Conservation (phyloP, 108 stramenopile genomes). For the Cyclotella sp. region DNA sequence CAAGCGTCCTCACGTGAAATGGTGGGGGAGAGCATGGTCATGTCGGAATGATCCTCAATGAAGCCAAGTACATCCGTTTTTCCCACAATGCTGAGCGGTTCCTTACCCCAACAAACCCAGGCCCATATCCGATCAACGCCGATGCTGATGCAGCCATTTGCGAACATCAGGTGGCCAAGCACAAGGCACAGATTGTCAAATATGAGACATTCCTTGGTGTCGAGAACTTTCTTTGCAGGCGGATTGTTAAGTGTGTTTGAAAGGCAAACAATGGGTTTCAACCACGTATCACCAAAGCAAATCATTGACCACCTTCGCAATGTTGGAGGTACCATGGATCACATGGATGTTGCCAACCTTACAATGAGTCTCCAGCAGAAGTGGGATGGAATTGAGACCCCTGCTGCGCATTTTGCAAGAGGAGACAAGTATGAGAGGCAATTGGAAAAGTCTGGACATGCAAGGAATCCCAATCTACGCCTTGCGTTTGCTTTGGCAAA, state of each 20-base stretch:
- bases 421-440: not conserved
- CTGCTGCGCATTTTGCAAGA: slow-evolving; percentile 1
- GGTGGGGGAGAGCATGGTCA: slow-evolving; percentile 36
- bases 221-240: slow-evolving; percentile 1
- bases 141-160: not conserved
- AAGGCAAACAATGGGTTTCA: slow-evolving; percentile 23
- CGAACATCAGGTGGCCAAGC: slow-evolving; percentile 15
- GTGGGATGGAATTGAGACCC: slow-evolving; percentile 14
- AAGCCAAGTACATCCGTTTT: slow-evolving; percentile 15
- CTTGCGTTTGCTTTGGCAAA: slow-evolving; percentile 7
- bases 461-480: not conserved
- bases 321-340: not conserved
- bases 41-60: slow-evolving; percentile 21
- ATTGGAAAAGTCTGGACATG: not conserved
- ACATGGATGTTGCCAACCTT: slow-evolving; percentile 4
- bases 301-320: slow-evolving; percentile 2
- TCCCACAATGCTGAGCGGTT: not conserved
- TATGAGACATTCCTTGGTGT: slow-evolving; percentile 8
- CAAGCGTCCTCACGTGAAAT: slow-evolving; percentile 14
- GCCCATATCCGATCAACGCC: slow-evolving; percentile 13
- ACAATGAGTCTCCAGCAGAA: not conserved
- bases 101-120: slow-evolving; percentile 7
- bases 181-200: slow-evolving; percentile 18
- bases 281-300: slow-evolving; percentile 5
- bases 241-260: slow-evolving; percentile 24